Evolutionary conservation across 805 yeast genomes (phyloP).

Genomic region (Dipodascus albidus): DNA sequence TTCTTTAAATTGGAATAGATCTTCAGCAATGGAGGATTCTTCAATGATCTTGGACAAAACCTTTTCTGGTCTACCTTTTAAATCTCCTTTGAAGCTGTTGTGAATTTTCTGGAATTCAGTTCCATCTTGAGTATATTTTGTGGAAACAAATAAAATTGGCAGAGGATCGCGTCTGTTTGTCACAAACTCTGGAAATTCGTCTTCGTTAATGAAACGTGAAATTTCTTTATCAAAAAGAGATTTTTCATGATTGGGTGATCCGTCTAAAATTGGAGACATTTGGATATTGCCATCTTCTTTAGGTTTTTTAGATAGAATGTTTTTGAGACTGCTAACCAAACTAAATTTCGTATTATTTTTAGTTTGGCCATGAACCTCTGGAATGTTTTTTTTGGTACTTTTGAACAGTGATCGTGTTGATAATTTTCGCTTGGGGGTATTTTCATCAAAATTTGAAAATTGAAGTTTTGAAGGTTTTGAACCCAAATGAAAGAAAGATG

Average conservation of each 20-base stretch:
- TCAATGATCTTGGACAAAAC: background rate
- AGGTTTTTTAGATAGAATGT: background rate
- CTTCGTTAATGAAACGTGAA: background rate
- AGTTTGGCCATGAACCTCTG: too few species aligned
- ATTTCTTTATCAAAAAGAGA: background rate
- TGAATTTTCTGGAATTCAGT: background rate
- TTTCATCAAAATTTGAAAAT: background rate
- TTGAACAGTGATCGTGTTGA: background rate
- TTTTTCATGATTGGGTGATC: background rate
- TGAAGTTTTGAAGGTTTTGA: background rate
- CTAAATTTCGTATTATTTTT: background rate
- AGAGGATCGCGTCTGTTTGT: background rate
- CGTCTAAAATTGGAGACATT: too few species aligned
- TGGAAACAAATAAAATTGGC: background rate
- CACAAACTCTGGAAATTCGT: background rate
- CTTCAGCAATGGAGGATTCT: slow-evolving; percentile 1
- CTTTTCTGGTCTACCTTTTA: background rate
- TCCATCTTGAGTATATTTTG: background rate
- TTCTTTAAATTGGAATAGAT: background rate
- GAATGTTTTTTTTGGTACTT: background rate
- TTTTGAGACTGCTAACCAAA: background rate
- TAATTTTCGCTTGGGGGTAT: background rate
- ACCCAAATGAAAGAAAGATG: background rate
- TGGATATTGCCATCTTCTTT: too few species aligned
- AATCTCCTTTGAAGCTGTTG: background rate